Evolutionary conservation across 768 basidiomycete species (phyloP), one percentile per base, ranked within the genome.

Genomic region (Collybiopsis luxurians): DNA sequence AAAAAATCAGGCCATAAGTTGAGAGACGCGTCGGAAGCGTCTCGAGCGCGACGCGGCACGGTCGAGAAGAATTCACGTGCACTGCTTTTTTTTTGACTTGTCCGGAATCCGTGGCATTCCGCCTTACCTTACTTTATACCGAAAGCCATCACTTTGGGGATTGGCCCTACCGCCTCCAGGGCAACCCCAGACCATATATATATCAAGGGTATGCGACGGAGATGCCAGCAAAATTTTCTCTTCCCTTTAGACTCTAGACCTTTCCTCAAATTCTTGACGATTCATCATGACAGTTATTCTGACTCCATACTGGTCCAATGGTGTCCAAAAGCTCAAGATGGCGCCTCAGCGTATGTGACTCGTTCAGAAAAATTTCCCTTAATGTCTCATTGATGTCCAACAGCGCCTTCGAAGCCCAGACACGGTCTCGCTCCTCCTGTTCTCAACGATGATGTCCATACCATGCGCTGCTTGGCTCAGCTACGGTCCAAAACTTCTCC

Each of bases 281-380:
- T 24, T 43, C 39, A 55, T 60, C 61, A 85, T 85, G 84, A 83
- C 84, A 6, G 74, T 84, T 60, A 69, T 83, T 48, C 81, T 91
- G 59, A 89, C 83, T 30, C 90, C 89, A 12, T 87, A 86, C 75
- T 87, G 80, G 82, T 71, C 73, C 31, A 81, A 88, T 63, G 89
- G 86, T 53, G 76, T 82, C 56, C 89, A 90, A 63, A 89, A 80
- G 69, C 81, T 92, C 64, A 88, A 80, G 66, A 65, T 84, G 51
- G 81, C 76, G 28, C 69, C 81, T 9, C 78, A 80, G 63, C 75
- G 87, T 89, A 66, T 57, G 83, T 75, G 30, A 47, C 43, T 54
- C 24, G 21, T 28, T 23, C 15, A 26, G 28, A 54, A 45, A 27
- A n/a, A n/a, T 27, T 3, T 2, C 12, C 19, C 15, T 24, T 1